Conservation (phyloP, 441 rosid genomes). For the Adansonia grandidieri region DNA sequence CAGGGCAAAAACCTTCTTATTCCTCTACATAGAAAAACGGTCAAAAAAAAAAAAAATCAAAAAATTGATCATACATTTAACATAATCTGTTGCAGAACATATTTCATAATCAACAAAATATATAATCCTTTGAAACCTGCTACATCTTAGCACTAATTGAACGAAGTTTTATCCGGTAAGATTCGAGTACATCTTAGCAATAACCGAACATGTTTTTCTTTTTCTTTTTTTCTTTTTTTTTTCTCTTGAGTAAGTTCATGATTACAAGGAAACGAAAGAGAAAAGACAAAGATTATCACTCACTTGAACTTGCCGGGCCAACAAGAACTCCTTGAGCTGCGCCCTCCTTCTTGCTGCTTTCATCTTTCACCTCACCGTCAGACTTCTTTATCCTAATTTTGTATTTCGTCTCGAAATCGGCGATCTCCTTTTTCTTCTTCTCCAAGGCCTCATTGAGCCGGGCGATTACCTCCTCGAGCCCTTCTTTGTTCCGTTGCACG, state of each 20-base stretch:
- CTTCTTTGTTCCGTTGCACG: constrained; percentile 85
- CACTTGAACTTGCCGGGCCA: constrained; percentile 69
- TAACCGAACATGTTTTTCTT: no score
- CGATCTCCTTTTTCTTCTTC: constrained; percentile 79
- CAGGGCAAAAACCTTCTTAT: no score
- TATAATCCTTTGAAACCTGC: no score
- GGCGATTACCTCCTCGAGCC: constrained; percentile 80
- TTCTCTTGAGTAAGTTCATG: background rate
- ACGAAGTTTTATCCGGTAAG: no score
- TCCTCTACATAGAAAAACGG: no score
- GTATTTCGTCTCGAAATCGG: constrained; percentile 60
- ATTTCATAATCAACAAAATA: no score
- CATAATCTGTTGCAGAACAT: no score
- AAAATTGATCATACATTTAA: no score
- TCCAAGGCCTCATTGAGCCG: constrained; percentile 83
- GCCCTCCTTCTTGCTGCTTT: constrained; percentile 73
- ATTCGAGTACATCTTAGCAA: no score
- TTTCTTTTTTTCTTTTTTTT: background rate
- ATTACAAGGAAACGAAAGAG: background rate
- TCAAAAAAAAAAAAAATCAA: no score
- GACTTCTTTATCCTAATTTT: constrained; percentile 75
- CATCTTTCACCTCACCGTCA: constrained; percentile 60
- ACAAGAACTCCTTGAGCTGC: constrained; percentile 96
- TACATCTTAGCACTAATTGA: no score
- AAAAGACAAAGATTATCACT: constrained; percentile 25